Percentiles rank a stretch among this genome's conserved stretches.
Conservation (phyloP, 164 flowering plant genomes). For the Stephania yunnanensis region DNA sequence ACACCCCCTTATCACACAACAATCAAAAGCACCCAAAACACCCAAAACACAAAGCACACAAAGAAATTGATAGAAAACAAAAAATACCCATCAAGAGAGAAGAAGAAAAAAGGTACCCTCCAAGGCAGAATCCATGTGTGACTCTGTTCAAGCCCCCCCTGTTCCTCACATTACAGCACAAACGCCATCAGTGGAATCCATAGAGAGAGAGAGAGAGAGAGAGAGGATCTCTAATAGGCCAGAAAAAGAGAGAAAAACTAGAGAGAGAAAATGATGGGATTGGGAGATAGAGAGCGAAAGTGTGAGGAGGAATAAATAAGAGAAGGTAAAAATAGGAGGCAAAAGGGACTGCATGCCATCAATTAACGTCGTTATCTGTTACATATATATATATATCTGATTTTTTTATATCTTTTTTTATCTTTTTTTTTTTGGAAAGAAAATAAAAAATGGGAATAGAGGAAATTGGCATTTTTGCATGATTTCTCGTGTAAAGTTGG, state of each 20-base stretch:
- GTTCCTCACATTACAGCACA: slow-evolving; percentile 35
- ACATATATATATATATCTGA: not conserved
- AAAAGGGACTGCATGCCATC: slow-evolving; percentile 12
- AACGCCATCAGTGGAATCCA: slow-evolving; percentile 26
- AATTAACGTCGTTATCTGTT: slow-evolving; percentile 6
- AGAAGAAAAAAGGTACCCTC: slow-evolving; percentile 28
- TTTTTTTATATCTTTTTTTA: not conserved
- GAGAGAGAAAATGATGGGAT: slow-evolving; percentile 1
- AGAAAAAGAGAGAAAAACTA: not conserved
- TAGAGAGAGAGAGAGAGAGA: slow-evolving; percentile 3
- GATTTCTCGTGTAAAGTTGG: not conserved
- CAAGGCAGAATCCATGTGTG: slow-evolving; percentile 36
- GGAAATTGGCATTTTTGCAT: not conserved
- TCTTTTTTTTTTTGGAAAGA: not conserved
- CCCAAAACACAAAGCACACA: not conserved
- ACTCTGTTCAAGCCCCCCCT: slow-evolving; percentile 7
- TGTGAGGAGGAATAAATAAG: not conserved
- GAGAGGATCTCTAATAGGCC: not conserved
- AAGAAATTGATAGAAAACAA: not conserved
- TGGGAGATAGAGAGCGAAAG: not conserved
- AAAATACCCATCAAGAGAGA: not conserved
- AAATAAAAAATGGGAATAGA: not conserved
- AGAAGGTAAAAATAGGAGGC: not conserved
- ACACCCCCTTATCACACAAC: not conserved
- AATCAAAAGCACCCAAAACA: not conserved